Evolutionary conservation across 2,329 filamentous ascomycete species (phyloP).

Genomic region (Cladophialophora carrionii): DNA sequence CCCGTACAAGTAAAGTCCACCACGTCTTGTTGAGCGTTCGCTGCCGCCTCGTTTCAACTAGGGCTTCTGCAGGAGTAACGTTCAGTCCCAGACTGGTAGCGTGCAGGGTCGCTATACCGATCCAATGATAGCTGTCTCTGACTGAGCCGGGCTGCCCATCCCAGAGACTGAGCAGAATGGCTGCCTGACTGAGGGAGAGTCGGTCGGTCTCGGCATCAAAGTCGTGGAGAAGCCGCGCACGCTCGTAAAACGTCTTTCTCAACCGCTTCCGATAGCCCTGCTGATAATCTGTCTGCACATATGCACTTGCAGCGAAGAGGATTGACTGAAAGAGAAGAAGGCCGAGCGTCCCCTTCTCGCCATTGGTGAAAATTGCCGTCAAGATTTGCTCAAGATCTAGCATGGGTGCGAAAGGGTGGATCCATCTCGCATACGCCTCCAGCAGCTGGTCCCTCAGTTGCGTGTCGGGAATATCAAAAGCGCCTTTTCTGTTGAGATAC

Average conservation of each 20-base stretch:
- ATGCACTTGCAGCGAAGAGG: slow-evolving; percentile 90
- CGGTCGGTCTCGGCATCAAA: slow-evolving; percentile 93
- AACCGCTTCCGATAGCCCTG: slow-evolving; percentile 77
- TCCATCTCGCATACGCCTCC: slow-evolving; percentile 80
- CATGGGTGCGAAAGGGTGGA: slow-evolving; percentile 92
- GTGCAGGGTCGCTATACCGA: slow-evolving; percentile 90
- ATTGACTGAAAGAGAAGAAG: slow-evolving; percentile 88
- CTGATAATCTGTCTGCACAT: slow-evolving; percentile 79
- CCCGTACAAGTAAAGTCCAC: slow-evolving; percentile 97
- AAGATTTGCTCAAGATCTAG: slow-evolving; percentile 68
- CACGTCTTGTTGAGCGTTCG: slow-evolving; percentile 92
- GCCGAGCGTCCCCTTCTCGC: slow-evolving; percentile 73
- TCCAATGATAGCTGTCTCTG: slow-evolving; percentile 98
- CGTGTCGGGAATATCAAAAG: slow-evolving; percentile 72
- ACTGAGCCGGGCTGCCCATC: slow-evolving; percentile 96
- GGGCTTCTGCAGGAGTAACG: slow-evolving; percentile 76
- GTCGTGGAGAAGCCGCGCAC: slow-evolving; percentile 81
- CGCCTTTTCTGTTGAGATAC: slow-evolving; percentile 82
- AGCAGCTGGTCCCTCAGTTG: slow-evolving; percentile 77
- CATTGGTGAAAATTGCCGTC: slow-evolving; percentile 61
- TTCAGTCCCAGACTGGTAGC: slow-evolving; percentile 94
- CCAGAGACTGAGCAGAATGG: slow-evolving; percentile 94
- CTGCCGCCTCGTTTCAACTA: slow-evolving; percentile 72
- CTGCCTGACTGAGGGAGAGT: slow-evolving; percentile 80
- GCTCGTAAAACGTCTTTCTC: slow-evolving; percentile 84